These are phyloP conservation scores for Pterocarpus santalinus DNA, from an alignment of 306 rosid species.

Conservation along the genomic window DNA sequence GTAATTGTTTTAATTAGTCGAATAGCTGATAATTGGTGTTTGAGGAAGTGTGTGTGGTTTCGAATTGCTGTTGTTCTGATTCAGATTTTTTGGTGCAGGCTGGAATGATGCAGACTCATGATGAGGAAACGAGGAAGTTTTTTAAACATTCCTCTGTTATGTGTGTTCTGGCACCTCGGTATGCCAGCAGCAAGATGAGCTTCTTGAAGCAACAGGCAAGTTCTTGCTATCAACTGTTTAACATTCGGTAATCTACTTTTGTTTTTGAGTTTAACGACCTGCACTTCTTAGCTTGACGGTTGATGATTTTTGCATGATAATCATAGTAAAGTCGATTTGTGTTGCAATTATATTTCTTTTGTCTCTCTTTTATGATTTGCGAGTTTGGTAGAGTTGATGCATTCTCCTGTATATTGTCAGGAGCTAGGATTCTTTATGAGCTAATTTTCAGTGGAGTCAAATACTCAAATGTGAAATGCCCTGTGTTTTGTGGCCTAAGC, in stretches of 20 bases:
- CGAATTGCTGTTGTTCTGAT: conserved; percentile 17
- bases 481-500: conserved; percentile 51
- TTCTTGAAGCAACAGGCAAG: conserved; percentile 79
- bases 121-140: conserved; percentile 85
- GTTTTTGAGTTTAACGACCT: background rate
- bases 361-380: background rate
- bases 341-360: background rate
- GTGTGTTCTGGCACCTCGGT: conserved; percentile 87
- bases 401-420: conserved; percentile 49
- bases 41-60: conserved; percentile 7
- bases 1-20: background rate
- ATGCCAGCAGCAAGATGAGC: conserved; percentile 82
- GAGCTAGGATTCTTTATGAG: conserved; percentile 49
- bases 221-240: conserved; percentile 8
- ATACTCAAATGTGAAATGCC: conserved; percentile 49
- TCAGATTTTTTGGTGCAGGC: conserved; percentile 59
- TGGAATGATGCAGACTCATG: conserved; percentile 93
- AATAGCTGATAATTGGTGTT: background rate
- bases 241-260: background rate
- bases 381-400: conserved; percentile 36
- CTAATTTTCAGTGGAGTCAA: conserved; percentile 47
- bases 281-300: background rate
- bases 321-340: background rate
- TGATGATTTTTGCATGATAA: background rate
- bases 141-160: conserved; percentile 94